Conservation (phyloP, 2,329 filamentous ascomycete genomes). For the Calonectria ilicicola region DNA sequence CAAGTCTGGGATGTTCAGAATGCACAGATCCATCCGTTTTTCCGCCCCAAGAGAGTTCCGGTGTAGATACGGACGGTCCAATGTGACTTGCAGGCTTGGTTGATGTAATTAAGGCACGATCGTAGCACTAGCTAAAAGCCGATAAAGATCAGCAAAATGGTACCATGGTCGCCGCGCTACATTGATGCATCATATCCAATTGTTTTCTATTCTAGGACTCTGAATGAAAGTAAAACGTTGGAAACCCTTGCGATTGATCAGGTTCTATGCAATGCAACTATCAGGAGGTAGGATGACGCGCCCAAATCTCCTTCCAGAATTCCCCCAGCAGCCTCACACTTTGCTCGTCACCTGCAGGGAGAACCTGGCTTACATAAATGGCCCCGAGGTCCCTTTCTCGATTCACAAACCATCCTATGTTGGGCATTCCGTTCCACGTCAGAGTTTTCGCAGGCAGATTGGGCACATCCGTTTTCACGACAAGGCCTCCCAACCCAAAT, state of each 20-base stretch:
- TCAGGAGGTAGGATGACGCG: neutral
- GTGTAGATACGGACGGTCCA: neutral
- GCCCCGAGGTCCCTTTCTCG: slow-evolving; percentile 9
- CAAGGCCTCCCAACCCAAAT: slow-evolving; percentile 13
- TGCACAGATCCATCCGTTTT: slow-evolving; percentile 19
- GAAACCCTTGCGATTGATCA: neutral
- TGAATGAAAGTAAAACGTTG: neutral
- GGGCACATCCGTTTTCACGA: neutral
- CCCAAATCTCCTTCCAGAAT: slow-evolving; percentile 20
- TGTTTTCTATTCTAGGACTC: neutral
- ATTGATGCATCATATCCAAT: neutral
- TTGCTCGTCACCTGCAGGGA: slow-evolving; percentile 16
- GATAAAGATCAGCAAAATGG: neutral
- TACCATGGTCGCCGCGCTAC: neutral
- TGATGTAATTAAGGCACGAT: neutral
- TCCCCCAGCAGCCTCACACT: slow-evolving; percentile 11
- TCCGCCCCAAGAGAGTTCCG: neutral
- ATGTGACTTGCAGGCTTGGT: neutral
- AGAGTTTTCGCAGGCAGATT: slow-evolving; percentile 19
- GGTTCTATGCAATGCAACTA: neutral
- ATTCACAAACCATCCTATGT: slow-evolving; percentile 23
- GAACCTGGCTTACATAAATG: slow-evolving; percentile 19
- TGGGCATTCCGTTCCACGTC: slow-evolving; percentile 25
- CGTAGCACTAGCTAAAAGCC: neutral
- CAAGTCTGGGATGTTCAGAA: slow-evolving; percentile 17